Percentiles rank a stretch among this genome's conserved stretches.
Conservation (phyloP, 306 rosid species). For the Psophocarpus tetragonolobus region DNA sequence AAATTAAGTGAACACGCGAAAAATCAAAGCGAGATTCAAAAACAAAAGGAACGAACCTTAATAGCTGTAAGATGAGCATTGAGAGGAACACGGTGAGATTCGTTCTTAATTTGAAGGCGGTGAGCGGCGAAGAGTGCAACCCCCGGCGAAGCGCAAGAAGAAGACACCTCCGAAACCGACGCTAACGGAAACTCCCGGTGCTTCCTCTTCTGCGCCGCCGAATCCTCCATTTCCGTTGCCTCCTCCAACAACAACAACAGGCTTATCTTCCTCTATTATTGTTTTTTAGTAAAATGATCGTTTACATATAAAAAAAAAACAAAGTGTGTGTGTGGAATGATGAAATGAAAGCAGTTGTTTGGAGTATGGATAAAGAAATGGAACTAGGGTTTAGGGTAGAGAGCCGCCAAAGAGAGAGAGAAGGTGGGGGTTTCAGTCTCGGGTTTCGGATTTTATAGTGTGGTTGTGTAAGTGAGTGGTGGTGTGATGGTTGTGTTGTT, state of each 20-base stretch:
- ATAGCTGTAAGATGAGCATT: slow-evolving; percentile 56
- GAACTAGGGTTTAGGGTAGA: slow-evolving; percentile 65
- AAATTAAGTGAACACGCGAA: not conserved
- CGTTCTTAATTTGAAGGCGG: slow-evolving; percentile 46
- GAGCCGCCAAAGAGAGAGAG: slow-evolving; percentile 63
- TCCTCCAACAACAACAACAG: slow-evolving; percentile 31
- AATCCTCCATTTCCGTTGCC: slow-evolving; percentile 57
- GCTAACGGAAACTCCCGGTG: slow-evolving; percentile 59
- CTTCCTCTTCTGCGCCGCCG: slow-evolving; percentile 40
- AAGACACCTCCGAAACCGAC: slow-evolving; percentile 55
- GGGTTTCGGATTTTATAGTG: slow-evolving; percentile 30
- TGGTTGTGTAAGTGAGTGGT: not conserved
- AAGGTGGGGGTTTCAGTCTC: not conserved
- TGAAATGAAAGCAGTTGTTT: not conserved
- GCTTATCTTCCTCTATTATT: not conserved
- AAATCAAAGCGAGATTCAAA: not conserved
- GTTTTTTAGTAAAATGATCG: not conserved
- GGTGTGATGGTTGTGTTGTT: not conserved
- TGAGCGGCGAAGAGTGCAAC: slow-evolving; percentile 53
- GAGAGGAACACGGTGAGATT: slow-evolving; percentile 41
- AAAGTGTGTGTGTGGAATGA: not conserved
- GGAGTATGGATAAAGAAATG: not conserved
- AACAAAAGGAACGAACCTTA: slow-evolving; percentile 48
- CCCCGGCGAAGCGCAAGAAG: slow-evolving; percentile 43
- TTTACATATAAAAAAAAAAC: not conserved